A percentile compares a stretch with the other conserved stretches of the same genome.
phyloP scores from a whole-genome alignment of 23 red algal genomes.

The Chondrus crispus region DNA sequence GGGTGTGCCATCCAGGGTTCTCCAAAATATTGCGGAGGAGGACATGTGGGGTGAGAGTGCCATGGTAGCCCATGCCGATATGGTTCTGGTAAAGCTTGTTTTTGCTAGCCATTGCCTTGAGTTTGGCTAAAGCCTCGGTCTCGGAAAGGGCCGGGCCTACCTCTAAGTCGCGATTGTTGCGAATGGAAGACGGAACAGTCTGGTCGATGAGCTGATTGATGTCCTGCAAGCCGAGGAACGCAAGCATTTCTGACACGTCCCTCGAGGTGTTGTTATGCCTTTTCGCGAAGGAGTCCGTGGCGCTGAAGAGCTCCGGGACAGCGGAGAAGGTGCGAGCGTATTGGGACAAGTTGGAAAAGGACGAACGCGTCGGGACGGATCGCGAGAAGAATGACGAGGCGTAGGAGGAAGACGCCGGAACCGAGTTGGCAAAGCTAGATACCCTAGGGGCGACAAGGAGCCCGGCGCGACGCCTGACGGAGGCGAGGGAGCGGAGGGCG shows the following conservation, averaged over 20 bases:
- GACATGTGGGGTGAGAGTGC: conserved; percentile 84
- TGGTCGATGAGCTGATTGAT: conserved; percentile 88
- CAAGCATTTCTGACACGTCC: conserved; percentile 75
- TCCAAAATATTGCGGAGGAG: conserved; percentile 94
- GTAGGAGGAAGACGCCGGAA: neutral
- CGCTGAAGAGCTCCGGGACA: conserved; percentile 59
- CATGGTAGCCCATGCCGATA: conserved; percentile 98
- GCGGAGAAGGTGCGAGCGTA: conserved; percentile 39
- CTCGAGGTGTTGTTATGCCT: conserved; percentile 85
- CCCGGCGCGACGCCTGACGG: conserved; percentile 36
- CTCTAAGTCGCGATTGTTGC: conserved; percentile 43
- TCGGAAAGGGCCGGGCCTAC: conserved; percentile 83
- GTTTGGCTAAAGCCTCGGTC: conserved; percentile 83
- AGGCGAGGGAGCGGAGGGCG: conserved; percentile 12
- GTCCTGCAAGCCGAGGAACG: conserved; percentile 51
- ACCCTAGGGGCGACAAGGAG: conserved; percentile 25
- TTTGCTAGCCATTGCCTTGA: conserved; percentile 68
- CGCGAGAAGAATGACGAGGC: neutral
- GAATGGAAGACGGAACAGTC: conserved; percentile 85
- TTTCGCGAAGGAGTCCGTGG: conserved; percentile 77
- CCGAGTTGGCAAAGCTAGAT: neutral
- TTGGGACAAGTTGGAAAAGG: neutral
- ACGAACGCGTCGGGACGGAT: neutral
- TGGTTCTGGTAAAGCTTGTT: conserved; percentile 90
- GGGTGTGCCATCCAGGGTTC: conserved; percentile 99